Percentiles rank a stretch among this genome's conserved stretches.
phyloP scores from a whole-genome alignment of 1,284 basidiomycete species.

The Fomitopsis palustris region DNA sequence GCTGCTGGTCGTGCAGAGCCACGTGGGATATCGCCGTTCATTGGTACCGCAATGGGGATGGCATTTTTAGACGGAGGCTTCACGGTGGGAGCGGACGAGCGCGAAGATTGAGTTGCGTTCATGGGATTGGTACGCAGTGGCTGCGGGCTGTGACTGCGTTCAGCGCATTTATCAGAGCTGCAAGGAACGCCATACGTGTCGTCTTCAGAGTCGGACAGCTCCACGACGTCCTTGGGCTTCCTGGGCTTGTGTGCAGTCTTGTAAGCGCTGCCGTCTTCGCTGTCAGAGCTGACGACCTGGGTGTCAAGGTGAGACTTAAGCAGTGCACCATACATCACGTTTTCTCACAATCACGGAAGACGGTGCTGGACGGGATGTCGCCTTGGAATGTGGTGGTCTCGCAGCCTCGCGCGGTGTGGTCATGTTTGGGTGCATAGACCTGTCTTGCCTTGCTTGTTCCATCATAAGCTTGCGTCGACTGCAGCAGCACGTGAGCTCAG shows the following conservation, averaged over 20 bases:
- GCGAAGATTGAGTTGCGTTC: slow-evolving; percentile 2
- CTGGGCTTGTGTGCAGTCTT: not conserved
- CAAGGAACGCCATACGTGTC: slow-evolving; percentile 11
- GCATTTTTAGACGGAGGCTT: not conserved
- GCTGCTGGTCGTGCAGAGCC: slow-evolving; percentile 6
- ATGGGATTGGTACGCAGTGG: slow-evolving; percentile 14
- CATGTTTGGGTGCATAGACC: not conserved
- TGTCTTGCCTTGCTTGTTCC: not conserved
- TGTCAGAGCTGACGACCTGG: not conserved
- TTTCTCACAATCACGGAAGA: not conserved
- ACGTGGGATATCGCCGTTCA: slow-evolving; percentile 14
- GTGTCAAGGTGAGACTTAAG: not conserved
- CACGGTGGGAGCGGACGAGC: not conserved
- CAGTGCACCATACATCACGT: too few relatives aligned
- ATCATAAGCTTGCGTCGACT: not conserved
- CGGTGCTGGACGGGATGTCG: not conserved
- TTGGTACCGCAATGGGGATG: slow-evolving; percentile 13
- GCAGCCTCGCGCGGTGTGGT: not conserved
- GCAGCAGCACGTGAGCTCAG: not conserved
- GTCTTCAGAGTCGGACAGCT: slow-evolving; percentile 26
- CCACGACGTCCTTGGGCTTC: slow-evolving; percentile 8
- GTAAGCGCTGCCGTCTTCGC: not conserved
- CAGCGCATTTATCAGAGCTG: not conserved
- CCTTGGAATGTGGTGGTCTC: not conserved
- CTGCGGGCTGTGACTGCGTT: not conserved